Base-by-base conservation (phyloP, 148 eudicot species). In the Camellia lanceoleosa region DNA sequence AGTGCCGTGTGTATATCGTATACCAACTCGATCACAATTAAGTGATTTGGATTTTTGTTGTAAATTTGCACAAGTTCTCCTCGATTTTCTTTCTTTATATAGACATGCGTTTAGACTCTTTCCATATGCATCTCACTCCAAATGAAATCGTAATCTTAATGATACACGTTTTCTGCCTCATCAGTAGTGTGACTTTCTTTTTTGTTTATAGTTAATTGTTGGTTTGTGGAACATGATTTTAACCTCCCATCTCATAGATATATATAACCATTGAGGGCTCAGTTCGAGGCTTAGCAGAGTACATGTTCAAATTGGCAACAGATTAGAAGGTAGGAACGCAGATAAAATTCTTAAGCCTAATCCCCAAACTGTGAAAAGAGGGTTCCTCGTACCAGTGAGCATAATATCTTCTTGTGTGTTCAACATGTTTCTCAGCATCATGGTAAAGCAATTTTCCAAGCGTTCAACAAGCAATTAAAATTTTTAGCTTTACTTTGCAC, bases 401-500 rank as follows among this genome's bases (percentile, higher is more conserved):
- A 18, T 7, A 52, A 43, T 5, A 43, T 7, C 68, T 42, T 71
- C 75, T 56, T 30, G 54, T 20, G 76, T 30, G 55, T 46, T 43
- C 51, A 59, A 68, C 38, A 60, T 71, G 76, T 60, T 30, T 23
- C 44, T 51, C 52, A 51, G 49, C 51, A 71, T 71, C 59, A 71
- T 70, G 76, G 76, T 71, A 71, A 60, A 14, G 10, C 74, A 58
- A 4, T 71, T 79, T 55, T 73, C 43, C 20, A 60, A 5, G 44
- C 43, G 52, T 54, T 44, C 11, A 80, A 67, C 11, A 44, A 74
- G 58, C 58, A 55, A 60, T 66, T 19, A 66, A 47, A 55, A 43
- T 80, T 74, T 75, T 65, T 42, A 54, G 70, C 71, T 54, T 38
- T 74, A 11, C 55, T 64, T 80, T 65, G 49, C 63, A 67, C 44